Evolutionary conservation across 2,329 filamentous ascomycete genomes (phyloP), one percentile per base, ranked within the genome.

Genomic region (Pestalotiopsis sp.): DNA sequence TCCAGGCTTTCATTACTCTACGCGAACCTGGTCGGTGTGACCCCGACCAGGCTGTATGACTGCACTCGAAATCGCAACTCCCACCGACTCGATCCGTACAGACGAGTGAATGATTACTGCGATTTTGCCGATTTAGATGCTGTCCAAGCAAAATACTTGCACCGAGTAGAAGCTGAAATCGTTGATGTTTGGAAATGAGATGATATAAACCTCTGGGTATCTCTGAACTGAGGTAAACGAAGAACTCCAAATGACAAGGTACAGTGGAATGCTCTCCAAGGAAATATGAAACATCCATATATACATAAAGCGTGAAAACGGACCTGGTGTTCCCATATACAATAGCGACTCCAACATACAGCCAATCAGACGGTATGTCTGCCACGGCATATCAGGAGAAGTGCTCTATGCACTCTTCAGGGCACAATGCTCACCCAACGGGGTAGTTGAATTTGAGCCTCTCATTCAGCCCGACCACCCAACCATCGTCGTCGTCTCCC

Each of bases 391-490:
- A 2, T 36, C 6, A n/a, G 5, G 2, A 52, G 2, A 17, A 52
- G 9, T n/a, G 45, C 20, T 52, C 31, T 9, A 9, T 7, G 45
- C 2, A 52, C 6, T 17, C 41, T 45, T 17, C 11, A 9, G 45
- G 7, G 3, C 11, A 0, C n/a, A n/a, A n/a, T 11, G 17, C 45
- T 67, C 55, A 70, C 4, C 96, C 96, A 84, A 98, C 98, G 0
- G 95, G 95, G 81, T 97, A 93, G 79, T 99, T 99, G 79, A 98
- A 99, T 83, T 99, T 99, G 74, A 99, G 82, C 76, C 98, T 79
- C 11, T 94, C 93, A 77, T 97, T 99, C 76, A 99, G 81, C 0
- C 96, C 95, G 1, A 95, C 95, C 2, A 99, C 95, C 96, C 96
- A 99, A 20, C 95, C 94, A 79, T 98, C 95, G 75, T 98, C 94